Evolutionary conservation across 345 rosid genomes (phyloP).

Genomic region (Murraya koenigii): DNA sequence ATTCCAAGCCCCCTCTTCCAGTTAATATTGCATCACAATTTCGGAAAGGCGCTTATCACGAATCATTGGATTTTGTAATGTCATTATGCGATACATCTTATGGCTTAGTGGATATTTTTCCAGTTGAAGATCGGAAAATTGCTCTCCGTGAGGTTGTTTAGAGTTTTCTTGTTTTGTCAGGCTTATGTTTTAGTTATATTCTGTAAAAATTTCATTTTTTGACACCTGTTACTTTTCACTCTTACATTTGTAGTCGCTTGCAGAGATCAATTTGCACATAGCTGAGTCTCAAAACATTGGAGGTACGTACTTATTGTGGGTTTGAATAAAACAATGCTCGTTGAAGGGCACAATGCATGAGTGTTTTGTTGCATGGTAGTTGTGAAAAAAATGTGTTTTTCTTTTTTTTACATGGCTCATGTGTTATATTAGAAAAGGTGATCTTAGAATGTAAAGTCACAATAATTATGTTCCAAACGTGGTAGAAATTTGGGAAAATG

Average conservation of each 20-base stretch:
- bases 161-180: conserved; percentile 7
- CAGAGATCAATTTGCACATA: conserved; percentile 74
- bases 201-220: conserved; percentile 18
- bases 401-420: background rate
- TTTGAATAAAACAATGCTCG: conserved; percentile 13
- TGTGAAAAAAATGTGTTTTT: background rate
- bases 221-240: conserved; percentile 26
- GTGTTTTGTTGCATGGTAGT: background rate
- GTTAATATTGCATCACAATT: conserved; percentile 65
- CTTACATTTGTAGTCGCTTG: conserved; percentile 73
- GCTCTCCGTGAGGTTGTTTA: conserved; percentile 85
- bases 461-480: background rate
- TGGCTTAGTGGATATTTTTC: conserved; percentile 95
- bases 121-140: conserved; percentile 92
- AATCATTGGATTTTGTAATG: conserved; percentile 93
- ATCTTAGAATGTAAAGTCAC: background rate
- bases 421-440: background rate
- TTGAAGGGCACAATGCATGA: conserved; percentile 7
- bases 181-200: conserved; percentile 5
- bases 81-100: conserved; percentile 90
- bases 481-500: background rate
- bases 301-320: conserved; percentile 47
- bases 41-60: conserved; percentile 90
- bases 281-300: conserved; percentile 80
- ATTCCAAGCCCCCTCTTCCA: conserved; percentile 79